Evolutionary conservation across 805 yeast genomes (phyloP).

Genomic region (Candida sithepensis): DNA sequence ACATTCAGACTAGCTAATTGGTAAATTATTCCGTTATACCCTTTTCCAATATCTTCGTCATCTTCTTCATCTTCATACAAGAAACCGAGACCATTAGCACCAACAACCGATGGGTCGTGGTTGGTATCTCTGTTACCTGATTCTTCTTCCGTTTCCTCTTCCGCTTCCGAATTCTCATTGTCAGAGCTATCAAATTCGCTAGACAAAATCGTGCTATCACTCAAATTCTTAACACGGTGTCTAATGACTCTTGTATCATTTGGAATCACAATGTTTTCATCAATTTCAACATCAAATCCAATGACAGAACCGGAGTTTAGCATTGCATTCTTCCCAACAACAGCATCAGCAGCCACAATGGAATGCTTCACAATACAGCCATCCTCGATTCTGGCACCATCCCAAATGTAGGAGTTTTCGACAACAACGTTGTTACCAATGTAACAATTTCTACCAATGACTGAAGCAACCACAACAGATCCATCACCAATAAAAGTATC

Average conservation of each 20-base stretch:
- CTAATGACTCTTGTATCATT: slow-evolving; percentile 51
- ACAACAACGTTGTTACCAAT: slow-evolving; percentile 77
- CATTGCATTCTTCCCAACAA: slow-evolving; percentile 47
- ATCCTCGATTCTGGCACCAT: slow-evolving; percentile 70
- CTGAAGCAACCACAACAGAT: slow-evolving; percentile 60
- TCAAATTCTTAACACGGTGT: slow-evolving; percentile 35
- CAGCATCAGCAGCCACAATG: slow-evolving; percentile 65
- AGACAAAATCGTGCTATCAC: slow-evolving; percentile 28
- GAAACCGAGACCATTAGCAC: slow-evolving; percentile 49
- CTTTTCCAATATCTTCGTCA: slow-evolving; percentile 27
- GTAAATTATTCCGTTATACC: slow-evolving; percentile 40
- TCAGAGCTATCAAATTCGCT: slow-evolving; percentile 22
- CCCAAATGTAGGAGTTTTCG: slow-evolving; percentile 83
- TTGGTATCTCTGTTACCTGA: slow-evolving; percentile 8
- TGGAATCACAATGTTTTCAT: slow-evolving; percentile 45
- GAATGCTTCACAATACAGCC: slow-evolving; percentile 54
- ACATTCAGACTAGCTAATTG: slow-evolving; percentile 42
- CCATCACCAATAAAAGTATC: slow-evolving; percentile 75
- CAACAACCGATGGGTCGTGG: slow-evolving; percentile 35
- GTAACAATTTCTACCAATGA: slow-evolving; percentile 80
- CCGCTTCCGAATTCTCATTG: slow-evolving; percentile 22
- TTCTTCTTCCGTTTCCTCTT: slow-evolving; percentile 19
- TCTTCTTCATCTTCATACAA: slow-evolving; percentile 52
- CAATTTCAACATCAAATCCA: slow-evolving; percentile 71
- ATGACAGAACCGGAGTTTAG: slow-evolving; percentile 72